Percentiles rank a stretch among this genome's conserved stretches.
Conservation (phyloP, 2,329 filamentous ascomycete species). For the Ophiobolus disseminans region DNA sequence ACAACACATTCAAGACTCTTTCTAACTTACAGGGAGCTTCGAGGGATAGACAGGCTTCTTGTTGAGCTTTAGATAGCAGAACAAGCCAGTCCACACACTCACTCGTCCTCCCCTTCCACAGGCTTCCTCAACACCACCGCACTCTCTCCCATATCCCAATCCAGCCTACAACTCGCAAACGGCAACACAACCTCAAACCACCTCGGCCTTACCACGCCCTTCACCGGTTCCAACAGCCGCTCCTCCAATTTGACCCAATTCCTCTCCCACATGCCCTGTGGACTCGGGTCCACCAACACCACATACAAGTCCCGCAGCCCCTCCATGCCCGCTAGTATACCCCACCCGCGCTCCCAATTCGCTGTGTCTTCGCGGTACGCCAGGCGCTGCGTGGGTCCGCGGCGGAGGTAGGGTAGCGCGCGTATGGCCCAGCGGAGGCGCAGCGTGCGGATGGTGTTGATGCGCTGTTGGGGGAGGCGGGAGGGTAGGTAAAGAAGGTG, state of each 20-base stretch:
- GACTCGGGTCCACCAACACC: constrained; percentile 36
- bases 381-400: constrained; percentile 23
- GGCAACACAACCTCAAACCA: constrained; percentile 38
- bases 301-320: constrained; percentile 36
- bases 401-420: constrained; percentile 40
- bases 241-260: constrained; percentile 39
- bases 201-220: constrained; percentile 21
- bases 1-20: too few species aligned
- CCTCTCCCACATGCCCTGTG: constrained; percentile 37
- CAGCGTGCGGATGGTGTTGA: constrained; percentile 37
- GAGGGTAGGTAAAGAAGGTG: constrained; percentile 44
- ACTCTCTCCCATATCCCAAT: constrained; percentile 36
- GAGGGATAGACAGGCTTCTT: too few species aligned
- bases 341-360: constrained; percentile 44
- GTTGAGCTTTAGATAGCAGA: too few species aligned
- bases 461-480: constrained; percentile 31
- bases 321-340: constrained; percentile 34
- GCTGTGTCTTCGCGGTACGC: constrained; percentile 46
- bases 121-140: constrained; percentile 29
- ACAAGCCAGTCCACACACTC: neutral
- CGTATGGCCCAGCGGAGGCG: constrained; percentile 44
- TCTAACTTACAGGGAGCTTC: too few species aligned
- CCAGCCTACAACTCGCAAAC: constrained; percentile 35
- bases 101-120: neutral
- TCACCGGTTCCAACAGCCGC: constrained; percentile 32